These are phyloP conservation scores for Grosmannia serpens DNA, from an alignment of 2,329 filamentous ascomycete genomes.

Conservation along the genomic window DNA sequence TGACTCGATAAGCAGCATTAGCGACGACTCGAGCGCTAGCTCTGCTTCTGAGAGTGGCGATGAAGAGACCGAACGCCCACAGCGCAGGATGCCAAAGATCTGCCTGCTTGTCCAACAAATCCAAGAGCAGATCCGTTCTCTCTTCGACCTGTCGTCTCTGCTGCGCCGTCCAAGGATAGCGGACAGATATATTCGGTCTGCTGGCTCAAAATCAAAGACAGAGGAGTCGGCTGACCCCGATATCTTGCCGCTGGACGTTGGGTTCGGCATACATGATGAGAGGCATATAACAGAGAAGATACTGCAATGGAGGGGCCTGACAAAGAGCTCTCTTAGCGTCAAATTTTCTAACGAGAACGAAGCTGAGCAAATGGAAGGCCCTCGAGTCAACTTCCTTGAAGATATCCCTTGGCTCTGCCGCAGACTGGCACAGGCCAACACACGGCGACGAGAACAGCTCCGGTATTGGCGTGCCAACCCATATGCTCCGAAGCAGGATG, in stretches of 20 bases:
- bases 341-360: neutral
- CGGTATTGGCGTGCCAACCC: neutral
- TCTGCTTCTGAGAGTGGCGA: neutral
- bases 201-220: neutral
- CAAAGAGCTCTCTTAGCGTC: neutral
- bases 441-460: neutral
- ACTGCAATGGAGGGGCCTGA: neutral
- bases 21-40: neutral
- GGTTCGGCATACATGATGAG: neutral
- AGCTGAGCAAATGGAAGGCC: neutral
- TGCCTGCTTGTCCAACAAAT: neutral
- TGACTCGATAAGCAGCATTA: neutral
- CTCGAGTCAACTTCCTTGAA: neutral
- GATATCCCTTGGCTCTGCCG: neutral
- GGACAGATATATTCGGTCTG: neutral
- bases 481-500: neutral
- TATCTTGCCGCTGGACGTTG: neutral
- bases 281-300: neutral
- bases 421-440: neutral
- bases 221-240: neutral
- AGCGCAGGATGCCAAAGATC: neutral
- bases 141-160: neutral
- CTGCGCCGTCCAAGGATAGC: neutral
- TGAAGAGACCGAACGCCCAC: neutral
- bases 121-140: neutral